Conservation (phyloP, 192 early-diverging fungal genomes). For the Rhizophlyctis rosea region DNA sequence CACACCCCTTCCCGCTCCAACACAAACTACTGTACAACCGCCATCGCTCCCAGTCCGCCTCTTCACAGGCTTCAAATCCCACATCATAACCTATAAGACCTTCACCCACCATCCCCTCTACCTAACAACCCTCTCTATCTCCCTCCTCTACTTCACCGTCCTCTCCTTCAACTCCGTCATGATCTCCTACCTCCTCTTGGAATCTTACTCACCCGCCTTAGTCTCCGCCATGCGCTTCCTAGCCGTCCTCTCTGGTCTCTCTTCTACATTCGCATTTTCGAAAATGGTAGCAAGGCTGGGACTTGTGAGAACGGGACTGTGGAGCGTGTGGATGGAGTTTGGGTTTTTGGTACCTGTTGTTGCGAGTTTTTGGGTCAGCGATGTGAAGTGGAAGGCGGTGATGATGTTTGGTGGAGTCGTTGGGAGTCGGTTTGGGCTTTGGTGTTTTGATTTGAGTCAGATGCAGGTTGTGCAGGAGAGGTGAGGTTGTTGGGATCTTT, state of each 20-base stretch:
- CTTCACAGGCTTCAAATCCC: not conserved
- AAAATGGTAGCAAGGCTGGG: conserved; percentile 27
- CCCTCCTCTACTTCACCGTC: conserved; percentile 43
- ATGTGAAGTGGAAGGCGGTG: not conserved
- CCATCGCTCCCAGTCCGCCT: no score
- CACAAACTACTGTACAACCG: not conserved
- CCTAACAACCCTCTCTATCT: conserved; percentile 37
- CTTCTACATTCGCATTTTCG: conserved; percentile 32
- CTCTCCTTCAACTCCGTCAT: conserved; percentile 41
- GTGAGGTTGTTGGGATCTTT: conserved; percentile 6
- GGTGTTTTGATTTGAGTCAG: conserved; percentile 46
- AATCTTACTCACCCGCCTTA: conserved; percentile 27
- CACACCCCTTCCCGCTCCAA: not conserved
- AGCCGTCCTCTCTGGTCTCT: conserved; percentile 33
- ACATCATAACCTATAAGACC: conserved; percentile 3
- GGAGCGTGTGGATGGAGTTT: conserved; percentile 35
- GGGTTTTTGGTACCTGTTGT: conserved; percentile 20
- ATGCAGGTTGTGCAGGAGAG: conserved; percentile 46
- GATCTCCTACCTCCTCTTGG: conserved; percentile 37
- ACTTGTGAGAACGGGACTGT: conserved; percentile 34
- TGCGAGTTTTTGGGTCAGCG: conserved; percentile 26
- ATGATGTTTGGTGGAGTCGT: conserved; percentile 38
- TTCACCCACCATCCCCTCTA: conserved; percentile 33
- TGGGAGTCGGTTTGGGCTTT: conserved; percentile 40
- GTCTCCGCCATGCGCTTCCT: conserved; percentile 32